These are phyloP conservation scores for Aspergillus sp. DNA, from an alignment of 2,329 filamentous ascomycete genomes.

Conservation along the genomic window DNA sequence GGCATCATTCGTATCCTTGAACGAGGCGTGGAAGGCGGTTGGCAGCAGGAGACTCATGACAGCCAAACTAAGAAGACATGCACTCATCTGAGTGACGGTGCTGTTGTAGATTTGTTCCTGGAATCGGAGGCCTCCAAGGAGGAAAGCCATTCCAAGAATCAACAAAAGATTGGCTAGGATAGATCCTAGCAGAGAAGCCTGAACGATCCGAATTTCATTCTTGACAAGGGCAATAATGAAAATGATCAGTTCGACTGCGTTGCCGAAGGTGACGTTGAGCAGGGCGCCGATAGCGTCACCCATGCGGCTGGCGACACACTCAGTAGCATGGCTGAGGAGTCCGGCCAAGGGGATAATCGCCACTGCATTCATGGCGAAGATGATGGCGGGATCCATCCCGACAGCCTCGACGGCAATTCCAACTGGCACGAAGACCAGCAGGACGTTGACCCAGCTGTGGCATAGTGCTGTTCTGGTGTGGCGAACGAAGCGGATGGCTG, in stretches of 20 bases:
- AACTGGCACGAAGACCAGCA: conserved; percentile 44
- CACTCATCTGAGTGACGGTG: conserved; percentile 94
- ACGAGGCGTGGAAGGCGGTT: conserved; percentile 90
- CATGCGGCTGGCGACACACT: conserved; percentile 70
- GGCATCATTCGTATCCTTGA: conserved; percentile 61
- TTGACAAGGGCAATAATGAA: conserved; percentile 76
- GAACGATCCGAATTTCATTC: conserved; percentile 85
- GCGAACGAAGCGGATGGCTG: conserved; percentile 30
- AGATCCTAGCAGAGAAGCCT: conserved; percentile 84
- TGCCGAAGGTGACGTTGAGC: conserved; percentile 76
- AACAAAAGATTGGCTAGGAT: conserved; percentile 86
- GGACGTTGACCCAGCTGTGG: conserved; percentile 46
- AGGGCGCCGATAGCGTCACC: conserved; percentile 72
- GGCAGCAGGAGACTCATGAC: conserved; percentile 86
- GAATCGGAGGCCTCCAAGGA: conserved; percentile 80
- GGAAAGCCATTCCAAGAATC: conserved; percentile 89
- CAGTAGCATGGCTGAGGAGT: conserved; percentile 70
- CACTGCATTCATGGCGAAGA: conserved; percentile 73
- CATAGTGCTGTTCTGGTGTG: conserved; percentile 36
- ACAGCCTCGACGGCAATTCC: conserved; percentile 41
- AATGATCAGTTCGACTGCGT: conserved; percentile 77
- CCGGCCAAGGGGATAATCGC: conserved; percentile 75
- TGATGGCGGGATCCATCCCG: conserved; percentile 56
- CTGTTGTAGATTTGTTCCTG: conserved; percentile 95
- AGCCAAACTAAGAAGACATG: conserved; percentile 83